Evolutionary conservation across 2,329 filamentous ascomycete genomes (phyloP), one percentile per base, ranked within the genome.

Genomic region (Nannizziopsis barbatae): DNA sequence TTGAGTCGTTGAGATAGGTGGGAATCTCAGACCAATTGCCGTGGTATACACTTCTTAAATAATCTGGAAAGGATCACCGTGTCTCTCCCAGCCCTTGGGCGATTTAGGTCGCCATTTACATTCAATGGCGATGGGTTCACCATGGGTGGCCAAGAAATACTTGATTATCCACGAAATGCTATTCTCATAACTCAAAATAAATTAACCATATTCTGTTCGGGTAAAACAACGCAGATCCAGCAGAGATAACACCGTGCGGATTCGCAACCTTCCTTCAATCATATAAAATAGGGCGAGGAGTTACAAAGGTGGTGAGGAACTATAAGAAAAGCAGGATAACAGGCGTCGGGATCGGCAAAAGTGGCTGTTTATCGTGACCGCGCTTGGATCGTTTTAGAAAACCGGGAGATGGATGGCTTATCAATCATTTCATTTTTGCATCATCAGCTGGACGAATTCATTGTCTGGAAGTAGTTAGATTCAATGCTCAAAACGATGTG

Each of bases 401-500:
- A 36, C 27, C 9, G 17, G 17, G 30, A 15, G 15, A 47, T 37
- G n/a, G 15, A 47, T 37, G n/a, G 30, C 10, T 15, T 14, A 17
- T 50, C 10, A 27, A 20, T 27, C 22, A 27, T 39, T 67, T 75
- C 86, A 90, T 76, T 90, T 90, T 77, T 92, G 86, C 86, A 92
- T 90, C 86, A 92, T 92, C 65, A 92, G 81, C 73, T 92, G 86
- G 60, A 92, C 86, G 65, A 92, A 92, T 71, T 92, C 86, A 75
- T 90, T 90, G 73, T 90, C 85, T 90, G 60, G 41, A 36, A 10
- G 14, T 32, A 20, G 42, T 53, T 47, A 52, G 50, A 12, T 5
- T 27, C 22, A 7, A 27, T 27, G 22, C 22, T 27, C 3, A 27
- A 27, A 27, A 3, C 22, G 22, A 4, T 27, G 22, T 27, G 22